These are phyloP conservation scores for Wickerhamiella shivajii DNA, from an alignment of 805 yeast species.

Conservation along the genomic window DNA sequence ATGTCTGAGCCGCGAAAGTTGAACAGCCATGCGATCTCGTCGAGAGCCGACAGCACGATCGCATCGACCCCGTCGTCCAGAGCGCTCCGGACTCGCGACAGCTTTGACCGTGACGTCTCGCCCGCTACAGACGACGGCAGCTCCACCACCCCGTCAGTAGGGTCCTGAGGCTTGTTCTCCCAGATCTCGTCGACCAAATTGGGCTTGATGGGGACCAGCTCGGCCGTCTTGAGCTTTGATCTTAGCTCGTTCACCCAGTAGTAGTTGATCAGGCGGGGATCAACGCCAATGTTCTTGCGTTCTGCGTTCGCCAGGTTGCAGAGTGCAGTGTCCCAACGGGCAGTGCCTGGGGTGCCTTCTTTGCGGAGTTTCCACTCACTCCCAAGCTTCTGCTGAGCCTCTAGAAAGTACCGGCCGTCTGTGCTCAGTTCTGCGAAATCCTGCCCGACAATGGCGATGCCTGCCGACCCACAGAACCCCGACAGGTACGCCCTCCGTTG, in stretches of 20 bases:
- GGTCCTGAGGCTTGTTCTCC: conserved; percentile 56
- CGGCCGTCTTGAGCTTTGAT: conserved; percentile 25
- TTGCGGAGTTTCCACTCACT: conserved; percentile 64
- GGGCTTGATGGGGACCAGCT: conserved; percentile 36
- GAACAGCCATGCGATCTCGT: conserved; percentile 84
- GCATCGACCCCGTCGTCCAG: conserved; percentile 25
- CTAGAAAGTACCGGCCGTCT: conserved; percentile 88
- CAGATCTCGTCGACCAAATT: conserved; percentile 70
- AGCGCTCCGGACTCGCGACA: conserved; percentile 28
- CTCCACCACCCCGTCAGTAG: conserved; percentile 34
- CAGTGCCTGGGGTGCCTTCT: conserved; percentile 57
- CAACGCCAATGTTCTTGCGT: conserved; percentile 56
- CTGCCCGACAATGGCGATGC: conserved; percentile 68
- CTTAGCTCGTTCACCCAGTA: conserved; percentile 23
- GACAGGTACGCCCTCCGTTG: conserved; percentile 70
- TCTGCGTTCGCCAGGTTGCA: conserved; percentile 37
- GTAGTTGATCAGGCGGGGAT: conserved; percentile 57
- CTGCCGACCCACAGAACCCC: conserved; percentile 87
- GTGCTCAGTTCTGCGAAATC: conserved; percentile 70
- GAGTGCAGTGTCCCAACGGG: conserved; percentile 73
- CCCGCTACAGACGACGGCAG: conserved; percentile 51
- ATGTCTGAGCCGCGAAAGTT: conserved; percentile 77
- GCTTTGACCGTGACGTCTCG: conserved; percentile 42
- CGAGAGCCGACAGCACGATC: conserved; percentile 56
- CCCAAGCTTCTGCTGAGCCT: conserved; percentile 75